Percentiles rank a stretch among this genome's conserved stretches.
phyloP scores from a whole-genome alignment of 1,284 basidiomycete genomes.

The Cryptococcus deneoformans region DNA sequence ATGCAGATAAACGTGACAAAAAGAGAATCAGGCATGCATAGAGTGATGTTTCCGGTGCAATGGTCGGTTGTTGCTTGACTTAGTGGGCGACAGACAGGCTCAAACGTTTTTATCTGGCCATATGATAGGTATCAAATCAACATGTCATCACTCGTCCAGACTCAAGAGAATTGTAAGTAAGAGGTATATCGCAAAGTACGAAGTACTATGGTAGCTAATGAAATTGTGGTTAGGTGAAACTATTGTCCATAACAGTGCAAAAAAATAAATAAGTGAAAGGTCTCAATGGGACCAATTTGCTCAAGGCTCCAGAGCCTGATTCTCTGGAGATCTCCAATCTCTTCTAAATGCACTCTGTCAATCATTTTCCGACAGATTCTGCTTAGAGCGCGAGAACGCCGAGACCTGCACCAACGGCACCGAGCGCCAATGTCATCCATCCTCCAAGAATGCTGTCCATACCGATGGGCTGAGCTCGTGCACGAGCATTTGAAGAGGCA shows the following conservation, averaged over 20 bases:
- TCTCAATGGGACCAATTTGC: background rate
- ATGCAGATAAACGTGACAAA: background rate
- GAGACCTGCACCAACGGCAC: conserved; percentile 18
- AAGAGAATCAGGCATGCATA: background rate
- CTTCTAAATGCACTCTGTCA: background rate
- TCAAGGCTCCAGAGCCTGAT: background rate
- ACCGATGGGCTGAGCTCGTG: conserved; percentile 1
- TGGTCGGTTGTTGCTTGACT: too few relatives aligned
- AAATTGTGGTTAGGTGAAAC: background rate
- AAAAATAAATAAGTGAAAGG: background rate
- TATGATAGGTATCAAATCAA: too few relatives aligned
- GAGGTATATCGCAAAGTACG: too few relatives aligned
- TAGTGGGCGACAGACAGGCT: too few relatives aligned
- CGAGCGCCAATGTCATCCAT: conserved; percentile 17
- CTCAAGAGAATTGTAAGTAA: too few relatives aligned
- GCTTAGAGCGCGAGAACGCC: conserved; percentile 15
- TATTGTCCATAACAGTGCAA: background rate
- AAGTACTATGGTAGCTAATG: too few relatives aligned
- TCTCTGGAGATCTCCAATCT: background rate
- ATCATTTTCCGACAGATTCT: background rate
- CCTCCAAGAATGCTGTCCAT: conserved; percentile 6
- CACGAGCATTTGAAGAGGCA: background rate
- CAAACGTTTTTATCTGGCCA: too few relatives aligned
- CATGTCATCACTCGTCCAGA: too few relatives aligned
- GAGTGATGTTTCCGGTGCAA: too few relatives aligned